phyloP scores from a whole-genome alignment of 306 rosid genomes.

The Rosa lucieae region DNA sequence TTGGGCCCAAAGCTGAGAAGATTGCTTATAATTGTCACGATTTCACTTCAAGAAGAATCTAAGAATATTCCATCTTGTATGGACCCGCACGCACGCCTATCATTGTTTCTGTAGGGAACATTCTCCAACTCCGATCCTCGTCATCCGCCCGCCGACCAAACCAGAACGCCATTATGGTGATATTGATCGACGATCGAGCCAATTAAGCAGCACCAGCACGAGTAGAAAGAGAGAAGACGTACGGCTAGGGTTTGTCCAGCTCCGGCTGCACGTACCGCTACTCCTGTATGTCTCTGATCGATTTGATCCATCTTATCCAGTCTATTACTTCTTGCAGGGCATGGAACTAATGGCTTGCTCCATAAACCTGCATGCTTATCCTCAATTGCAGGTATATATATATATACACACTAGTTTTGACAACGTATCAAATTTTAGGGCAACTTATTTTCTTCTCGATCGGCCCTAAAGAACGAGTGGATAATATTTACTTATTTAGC shows the following conservation, averaged over 20 bases:
- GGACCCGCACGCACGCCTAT: neutral
- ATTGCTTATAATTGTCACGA: neutral
- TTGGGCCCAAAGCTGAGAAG: no score
- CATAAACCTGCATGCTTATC: neutral
- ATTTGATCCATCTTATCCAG: neutral
- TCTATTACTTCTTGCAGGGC: neutral
- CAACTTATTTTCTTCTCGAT: neutral
- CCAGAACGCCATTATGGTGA: neutral
- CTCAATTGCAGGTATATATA: neutral
- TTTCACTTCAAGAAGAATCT: neutral
- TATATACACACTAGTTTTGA: neutral
- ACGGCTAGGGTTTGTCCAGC: neutral
- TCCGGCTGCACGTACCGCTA: neutral
- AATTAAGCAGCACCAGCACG: neutral
- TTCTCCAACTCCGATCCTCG: conserved; percentile 1
- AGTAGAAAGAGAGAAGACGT: neutral
- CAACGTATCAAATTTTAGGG: neutral
- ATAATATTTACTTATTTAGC: no score
- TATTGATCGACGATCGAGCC: neutral
- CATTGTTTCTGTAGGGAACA: neutral
- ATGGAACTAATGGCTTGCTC: neutral
- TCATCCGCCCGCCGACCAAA: conserved; percentile 1
- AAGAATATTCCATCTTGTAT: neutral
- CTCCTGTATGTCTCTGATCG: neutral
- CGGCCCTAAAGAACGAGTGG: neutral